phyloP scores from a whole-genome alignment of 257 asterid species.

The Penstemon barbatus region DNA sequence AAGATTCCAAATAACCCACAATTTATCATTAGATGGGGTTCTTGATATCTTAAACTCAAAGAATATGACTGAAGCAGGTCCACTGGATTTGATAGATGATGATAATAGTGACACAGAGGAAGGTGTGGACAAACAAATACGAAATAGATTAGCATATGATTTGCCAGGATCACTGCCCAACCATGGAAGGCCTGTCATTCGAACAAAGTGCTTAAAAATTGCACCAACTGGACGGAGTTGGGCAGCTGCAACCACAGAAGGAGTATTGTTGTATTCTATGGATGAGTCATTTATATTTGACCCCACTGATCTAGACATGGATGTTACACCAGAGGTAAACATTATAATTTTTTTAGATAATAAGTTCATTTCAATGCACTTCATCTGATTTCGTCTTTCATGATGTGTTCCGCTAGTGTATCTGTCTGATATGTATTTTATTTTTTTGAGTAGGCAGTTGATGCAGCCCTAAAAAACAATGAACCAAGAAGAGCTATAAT shows the following conservation, averaged over 20 bases:
- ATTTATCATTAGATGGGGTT: constrained; percentile 88
- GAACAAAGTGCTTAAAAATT: constrained; percentile 85
- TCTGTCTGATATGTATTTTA: constrained; percentile 20
- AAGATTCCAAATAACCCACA: constrained; percentile 81
- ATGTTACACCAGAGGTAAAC: constrained; percentile 94
- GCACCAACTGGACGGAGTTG: constrained; percentile 98
- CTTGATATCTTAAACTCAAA: constrained; percentile 92
- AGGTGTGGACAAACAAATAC: constrained; percentile 80
- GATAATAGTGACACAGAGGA: constrained; percentile 81
- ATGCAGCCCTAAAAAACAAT: constrained; percentile 67
- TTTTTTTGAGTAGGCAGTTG: constrained; percentile 66
- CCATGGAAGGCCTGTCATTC: constrained; percentile 75
- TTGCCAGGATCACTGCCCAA: constrained; percentile 95
- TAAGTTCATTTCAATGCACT: constrained; percentile 9
- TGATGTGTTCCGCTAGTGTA: not conserved
- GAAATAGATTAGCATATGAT: constrained; percentile 60
- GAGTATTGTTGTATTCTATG: constrained; percentile 84
- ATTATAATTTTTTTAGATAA: constrained; percentile 1
- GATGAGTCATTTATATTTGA: constrained; percentile 92
- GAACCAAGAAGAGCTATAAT: constrained; percentile 74
- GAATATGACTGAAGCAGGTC: constrained; percentile 95
- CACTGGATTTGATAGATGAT: constrained; percentile 85
- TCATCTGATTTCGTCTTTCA: constrained; percentile 1
- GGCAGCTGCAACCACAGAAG: constrained; percentile 99
- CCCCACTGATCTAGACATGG: constrained; percentile 97